Base-by-base conservation (phyloP, 2,329 filamentous ascomycete genomes). In the Blumeria graminis region DNA sequence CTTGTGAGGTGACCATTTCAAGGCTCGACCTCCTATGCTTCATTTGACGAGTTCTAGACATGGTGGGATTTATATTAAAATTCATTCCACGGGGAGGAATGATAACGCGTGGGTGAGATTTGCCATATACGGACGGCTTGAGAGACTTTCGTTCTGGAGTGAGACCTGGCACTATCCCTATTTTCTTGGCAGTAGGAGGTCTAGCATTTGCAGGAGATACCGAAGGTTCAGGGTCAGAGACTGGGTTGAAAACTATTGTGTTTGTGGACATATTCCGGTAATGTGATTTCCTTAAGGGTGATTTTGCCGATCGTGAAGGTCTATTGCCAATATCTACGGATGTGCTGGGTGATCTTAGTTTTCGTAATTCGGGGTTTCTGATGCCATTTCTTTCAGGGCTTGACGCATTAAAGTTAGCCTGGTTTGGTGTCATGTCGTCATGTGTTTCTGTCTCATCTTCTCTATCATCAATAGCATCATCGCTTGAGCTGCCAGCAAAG, bases 371-470 rank as follows among this genome's bases (percentile, higher is more conserved):
- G 1, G 75, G 75, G 1, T 70, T 72, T 61, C 80, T 81, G 62
- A 79, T 79, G 58, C 75, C 73, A 50, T 74, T 74, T 8, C 71
- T 69, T 7, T 67, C 63, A 0, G 61, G 62, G 28, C 57, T 59
- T 4, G 57, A 56, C 7, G 36, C 39, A 34, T 59, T 57, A 57
- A 61, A 62, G 28, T 22, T 48, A 22, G 18, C n/a, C 3, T 22
- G 13, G n/a, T 55, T 32, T 11, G 22, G 38, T 45, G 54, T 46
- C 52, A 81, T 79, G 57, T 89, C 84, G 57, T 87, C 84, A 57
- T 88, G 85, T 3, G 84, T 89, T 11, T 85, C 76, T n/a, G 89
- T 72, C 67, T 95, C 89, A 63, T 94, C 89, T 63, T 95, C 89
- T 0, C 87, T 86, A 52, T 59, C 59, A 11, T 55, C 58, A 55